A percentile compares a stretch with the other conserved stretches of the same genome.
phyloP scores from a whole-genome alignment of 768 basidiomycete genomes.

The Sporobolomyces roseus region DNA sequence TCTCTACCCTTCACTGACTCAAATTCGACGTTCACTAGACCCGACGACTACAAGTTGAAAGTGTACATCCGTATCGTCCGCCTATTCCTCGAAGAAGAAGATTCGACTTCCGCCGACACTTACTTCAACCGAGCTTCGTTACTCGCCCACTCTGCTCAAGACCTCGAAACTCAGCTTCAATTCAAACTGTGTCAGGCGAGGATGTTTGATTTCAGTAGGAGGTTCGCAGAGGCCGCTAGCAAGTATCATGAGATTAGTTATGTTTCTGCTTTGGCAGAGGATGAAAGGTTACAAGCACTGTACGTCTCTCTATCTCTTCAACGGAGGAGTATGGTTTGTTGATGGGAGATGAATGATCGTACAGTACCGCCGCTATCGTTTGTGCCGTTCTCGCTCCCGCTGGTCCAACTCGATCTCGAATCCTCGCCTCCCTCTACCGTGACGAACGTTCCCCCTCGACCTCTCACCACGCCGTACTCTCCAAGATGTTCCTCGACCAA shows the following conservation, averaged over 20 bases:
- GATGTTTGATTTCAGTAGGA: conserved; percentile 84
- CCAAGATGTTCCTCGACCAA: conserved; percentile 97
- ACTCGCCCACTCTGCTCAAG: conserved; percentile 74
- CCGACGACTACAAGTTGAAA: conserved; percentile 79
- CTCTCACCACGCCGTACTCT: conserved; percentile 79
- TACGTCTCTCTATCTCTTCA: conserved; percentile 51
- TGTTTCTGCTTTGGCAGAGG: conserved; percentile 73
- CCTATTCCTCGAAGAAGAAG: conserved; percentile 89
- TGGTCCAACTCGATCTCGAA: conserved; percentile 88
- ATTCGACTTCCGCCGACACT: conserved; percentile 94
- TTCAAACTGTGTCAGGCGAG: conserved; percentile 93
- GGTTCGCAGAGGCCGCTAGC: conserved; percentile 89
- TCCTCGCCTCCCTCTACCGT: conserved; percentile 85
- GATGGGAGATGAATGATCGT: too few species aligned
- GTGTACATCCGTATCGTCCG: conserved; percentile 93
- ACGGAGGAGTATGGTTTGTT: background rate
- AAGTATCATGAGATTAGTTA: conserved; percentile 78
- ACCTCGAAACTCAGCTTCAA: conserved; percentile 72
- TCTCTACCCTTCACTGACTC: background rate
- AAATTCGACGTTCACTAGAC: conserved; percentile 46
- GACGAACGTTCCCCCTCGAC: conserved; percentile 83
- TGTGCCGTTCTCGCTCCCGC: conserved; percentile 96
- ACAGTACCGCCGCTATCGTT: conserved; percentile 84
- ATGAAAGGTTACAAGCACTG: conserved; percentile 86
- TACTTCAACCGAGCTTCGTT: conserved; percentile 95